phyloP scores from a whole-genome alignment of 192 early-diverging fungal genomes.

The Funneliformis mosseae region DNA sequence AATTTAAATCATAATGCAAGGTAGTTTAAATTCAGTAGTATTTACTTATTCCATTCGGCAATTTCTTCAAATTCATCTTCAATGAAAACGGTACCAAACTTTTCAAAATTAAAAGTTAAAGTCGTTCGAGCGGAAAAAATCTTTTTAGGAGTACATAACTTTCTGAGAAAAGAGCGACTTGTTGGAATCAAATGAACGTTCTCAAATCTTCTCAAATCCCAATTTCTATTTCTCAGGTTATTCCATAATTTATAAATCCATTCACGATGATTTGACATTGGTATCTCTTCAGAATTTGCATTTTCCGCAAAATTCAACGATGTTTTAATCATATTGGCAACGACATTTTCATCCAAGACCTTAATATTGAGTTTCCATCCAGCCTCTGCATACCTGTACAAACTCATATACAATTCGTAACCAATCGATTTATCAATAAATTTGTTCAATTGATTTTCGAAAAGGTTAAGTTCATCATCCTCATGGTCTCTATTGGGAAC shows the following conservation, averaged over 20 bases:
- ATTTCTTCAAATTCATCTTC: not conserved
- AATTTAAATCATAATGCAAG: not conserved
- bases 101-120: not conserved
- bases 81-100: not conserved
- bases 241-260: conserved; percentile 21
- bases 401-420: not conserved
- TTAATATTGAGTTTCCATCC: too few relatives aligned
- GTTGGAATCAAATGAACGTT: conserved; percentile 12
- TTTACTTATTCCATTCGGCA: not conserved
- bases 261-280: not conserved
- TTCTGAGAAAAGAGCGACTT: not conserved
- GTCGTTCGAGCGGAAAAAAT: not conserved
- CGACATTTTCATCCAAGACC: too few relatives aligned
- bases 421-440: conserved; percentile 11
- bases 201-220: not conserved
- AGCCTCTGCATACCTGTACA: not conserved
- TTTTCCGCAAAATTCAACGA: not conserved
- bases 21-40: not conserved
- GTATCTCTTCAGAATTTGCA: not conserved
- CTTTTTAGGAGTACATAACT: not conserved
- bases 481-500: too few relatives aligned
- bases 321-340: not conserved
- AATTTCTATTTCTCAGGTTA: not conserved
- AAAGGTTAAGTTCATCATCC: not conserved
- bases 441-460: not conserved